These are phyloP conservation scores for Neurospora sp. DNA, from an alignment of 495 filamentous ascomycete species.

Conservation along the genomic window DNA sequence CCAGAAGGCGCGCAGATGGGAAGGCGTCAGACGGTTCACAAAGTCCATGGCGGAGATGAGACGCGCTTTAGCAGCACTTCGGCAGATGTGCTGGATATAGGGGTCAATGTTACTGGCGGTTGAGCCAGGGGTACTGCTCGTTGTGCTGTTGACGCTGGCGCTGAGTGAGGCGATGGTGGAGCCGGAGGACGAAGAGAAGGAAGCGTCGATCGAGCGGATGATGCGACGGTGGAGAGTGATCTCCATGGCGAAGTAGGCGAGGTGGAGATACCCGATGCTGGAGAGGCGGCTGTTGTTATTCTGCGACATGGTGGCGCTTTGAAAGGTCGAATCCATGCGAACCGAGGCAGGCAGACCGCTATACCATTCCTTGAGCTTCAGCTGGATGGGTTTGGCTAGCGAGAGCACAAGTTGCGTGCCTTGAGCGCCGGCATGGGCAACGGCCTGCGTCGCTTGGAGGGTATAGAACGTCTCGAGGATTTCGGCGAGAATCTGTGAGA, in stretches of 20 bases:
- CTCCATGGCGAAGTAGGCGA: conserved; percentile 76
- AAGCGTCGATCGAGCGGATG: conserved; percentile 54
- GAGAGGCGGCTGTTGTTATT: conserved; percentile 32
- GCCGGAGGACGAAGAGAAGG: conserved; percentile 17
- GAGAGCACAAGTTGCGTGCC: conserved; percentile 57
- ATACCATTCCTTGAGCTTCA: conserved; percentile 78
- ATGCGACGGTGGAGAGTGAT: conserved; percentile 79
- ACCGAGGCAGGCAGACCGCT: conserved; percentile 51
- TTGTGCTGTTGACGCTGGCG: conserved; percentile 3
- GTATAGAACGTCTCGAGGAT: conserved; percentile 76
- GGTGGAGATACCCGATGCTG: conserved; percentile 64
- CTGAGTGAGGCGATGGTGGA: background rate
- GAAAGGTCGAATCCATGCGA: conserved; percentile 53
- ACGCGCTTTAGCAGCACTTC: conserved; percentile 75
- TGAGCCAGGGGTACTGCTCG: background rate
- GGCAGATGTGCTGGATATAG: conserved; percentile 87
- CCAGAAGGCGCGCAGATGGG: conserved; percentile 68
- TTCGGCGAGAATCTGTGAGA: conserved; percentile 67
- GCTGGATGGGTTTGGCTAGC: conserved; percentile 71
- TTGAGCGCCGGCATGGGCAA: conserved; percentile 38
- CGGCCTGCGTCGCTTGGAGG: conserved; percentile 46
- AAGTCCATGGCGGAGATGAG: conserved; percentile 72
- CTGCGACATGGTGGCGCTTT: conserved; percentile 18
- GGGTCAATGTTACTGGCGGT: conserved; percentile 39
- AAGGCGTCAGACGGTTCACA: conserved; percentile 60